Evolutionary conservation across 257 asterid species (phyloP), one percentile per base, ranked within the genome.

Genomic region (Henckelia pumila): DNA sequence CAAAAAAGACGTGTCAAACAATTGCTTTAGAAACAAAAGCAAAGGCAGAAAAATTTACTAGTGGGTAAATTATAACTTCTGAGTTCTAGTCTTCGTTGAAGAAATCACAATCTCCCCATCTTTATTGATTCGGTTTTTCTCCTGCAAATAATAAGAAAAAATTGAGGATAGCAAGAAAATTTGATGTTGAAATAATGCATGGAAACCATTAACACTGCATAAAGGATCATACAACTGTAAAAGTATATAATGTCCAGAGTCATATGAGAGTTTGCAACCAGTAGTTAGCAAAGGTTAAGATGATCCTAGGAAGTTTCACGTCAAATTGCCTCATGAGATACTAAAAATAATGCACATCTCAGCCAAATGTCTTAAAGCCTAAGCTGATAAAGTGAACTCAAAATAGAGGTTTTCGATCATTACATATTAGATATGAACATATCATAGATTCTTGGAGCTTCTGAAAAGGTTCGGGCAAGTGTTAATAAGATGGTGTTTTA

Each of bases 101-200:
- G 97, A 81, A 72, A 91, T 81, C 74, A 94, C 91, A 57, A 94
- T 88, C 78, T 88, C 97, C 69, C 99, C 97, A 59, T 89, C 96
- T 80, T 66, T 87, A 75, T 83, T 94, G 73, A 94, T 94, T 72
- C 96, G 84, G 68, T 85, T 87, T 78, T 89, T 94, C 75, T 91
- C 99, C 97, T 94, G 89, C 49, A 57, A 59, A 73, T 61, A 77
- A 63, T 24, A 32, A 20, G n/a, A 44, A 66, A 11, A 52, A 30
- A 40, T 66, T 9, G 28, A 69, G 50, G 49, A 29, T 64, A 68
- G 47, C 66, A 14, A 22, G 26, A 29, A 56, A 30, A 56, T 3
- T 33, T 60, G 59, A 16, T 16, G 14, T 14, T 40, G 13, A 44
- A 44, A 16, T 13, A 44, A 16, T 44, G 8, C 20, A 44, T 44